Percentiles rank a stretch among this genome's conserved stretches.
Evolutionary conservation across 768 basidiomycete genomes (phyloP).

Genomic region (Mycena haematopus): DNA sequence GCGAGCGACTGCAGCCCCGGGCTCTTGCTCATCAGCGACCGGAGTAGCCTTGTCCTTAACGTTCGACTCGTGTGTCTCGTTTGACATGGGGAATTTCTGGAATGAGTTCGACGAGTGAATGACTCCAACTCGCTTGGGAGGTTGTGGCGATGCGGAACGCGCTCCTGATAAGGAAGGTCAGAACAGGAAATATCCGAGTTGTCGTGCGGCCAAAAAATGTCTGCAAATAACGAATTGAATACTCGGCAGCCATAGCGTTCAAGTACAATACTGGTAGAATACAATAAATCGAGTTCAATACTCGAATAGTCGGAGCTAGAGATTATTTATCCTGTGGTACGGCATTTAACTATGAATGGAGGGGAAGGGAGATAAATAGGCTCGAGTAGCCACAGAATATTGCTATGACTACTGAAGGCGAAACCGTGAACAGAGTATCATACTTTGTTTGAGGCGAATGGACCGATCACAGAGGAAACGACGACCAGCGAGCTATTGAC

Average conservation of each 20-base stretch:
- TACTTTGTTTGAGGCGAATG: constrained; percentile 29
- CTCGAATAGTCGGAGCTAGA: constrained; percentile 5
- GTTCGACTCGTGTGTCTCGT: constrained; percentile 5
- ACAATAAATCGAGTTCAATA: constrained; percentile 8
- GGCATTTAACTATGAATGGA: constrained; percentile 21
- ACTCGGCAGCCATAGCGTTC: neutral
- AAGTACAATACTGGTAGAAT: constrained; percentile 6
- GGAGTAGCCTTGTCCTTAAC: neutral
- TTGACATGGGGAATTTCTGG: constrained; percentile 6
- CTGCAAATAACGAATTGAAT: neutral
- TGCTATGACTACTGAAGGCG: constrained; percentile 27
- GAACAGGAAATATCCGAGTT: too few species aligned
- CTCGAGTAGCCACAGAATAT: constrained; percentile 24
- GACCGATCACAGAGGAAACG: constrained; percentile 20
- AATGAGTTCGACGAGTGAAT: neutral
- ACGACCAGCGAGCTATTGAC: neutral
- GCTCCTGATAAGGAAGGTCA: constrained; percentile 18
- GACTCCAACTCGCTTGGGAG: constrained; percentile 2
- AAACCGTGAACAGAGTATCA: constrained; percentile 29
- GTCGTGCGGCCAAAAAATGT: too few species aligned
- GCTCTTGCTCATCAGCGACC: neutral
- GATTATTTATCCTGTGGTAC: constrained; percentile 29
- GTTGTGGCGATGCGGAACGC: constrained; percentile 10
- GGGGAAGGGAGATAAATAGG: constrained; percentile 19
- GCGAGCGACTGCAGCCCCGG: neutral